Conservation (phyloP, 75 land plant genomes). For the Picea glauca region DNA sequence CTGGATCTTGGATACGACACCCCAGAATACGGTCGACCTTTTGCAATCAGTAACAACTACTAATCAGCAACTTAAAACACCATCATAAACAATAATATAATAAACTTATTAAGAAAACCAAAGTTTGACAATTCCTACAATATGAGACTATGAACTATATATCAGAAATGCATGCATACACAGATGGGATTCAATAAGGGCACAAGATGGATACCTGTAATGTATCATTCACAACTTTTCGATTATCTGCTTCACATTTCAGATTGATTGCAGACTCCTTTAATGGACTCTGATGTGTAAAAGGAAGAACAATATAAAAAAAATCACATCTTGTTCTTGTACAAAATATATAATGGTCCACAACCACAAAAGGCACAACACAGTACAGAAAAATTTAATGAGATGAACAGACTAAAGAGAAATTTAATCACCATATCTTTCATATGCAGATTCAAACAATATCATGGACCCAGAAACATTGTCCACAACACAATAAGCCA, state of each 20-base stretch:
- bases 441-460: background rate
- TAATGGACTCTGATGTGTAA: background rate
- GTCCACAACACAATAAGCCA: background rate
- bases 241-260: conserved; percentile 8
- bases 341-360: background rate
- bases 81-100: background rate
- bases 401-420: no score
- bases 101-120: no score
- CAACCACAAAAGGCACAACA: background rate
- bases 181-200: background rate
- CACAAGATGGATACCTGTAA: background rate
- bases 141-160: background rate
- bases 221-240: background rate
- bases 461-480: background rate
- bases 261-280: background rate
- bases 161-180: background rate
- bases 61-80: background rate
- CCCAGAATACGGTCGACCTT: conserved; percentile 84
- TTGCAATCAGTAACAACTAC: background rate
- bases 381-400: no score
- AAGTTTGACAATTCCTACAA: no score
- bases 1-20: conserved; percentile 52
- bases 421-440: background rate
- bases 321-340: background rate
- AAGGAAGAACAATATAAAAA: background rate